phyloP scores from a whole-genome alignment of 192 early-diverging fungal species.

The Martensiomyces pterosporus region DNA sequence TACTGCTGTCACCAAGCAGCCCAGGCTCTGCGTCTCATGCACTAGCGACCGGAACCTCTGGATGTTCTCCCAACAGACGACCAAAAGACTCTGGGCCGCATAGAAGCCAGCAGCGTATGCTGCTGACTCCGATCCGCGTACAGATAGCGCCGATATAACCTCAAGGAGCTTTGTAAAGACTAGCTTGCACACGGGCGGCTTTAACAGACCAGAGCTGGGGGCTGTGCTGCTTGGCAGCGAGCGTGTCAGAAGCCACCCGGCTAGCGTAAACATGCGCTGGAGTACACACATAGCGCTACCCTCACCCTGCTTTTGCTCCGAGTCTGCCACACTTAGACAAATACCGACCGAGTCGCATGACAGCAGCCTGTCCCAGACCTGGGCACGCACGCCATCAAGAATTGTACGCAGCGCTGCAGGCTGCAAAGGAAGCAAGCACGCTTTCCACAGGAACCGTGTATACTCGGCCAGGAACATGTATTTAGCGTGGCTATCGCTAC shows the following conservation, averaged over 20 bases:
- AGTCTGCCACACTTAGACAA: too few relatives aligned
- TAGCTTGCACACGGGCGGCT: conserved; percentile 22
- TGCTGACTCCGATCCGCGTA: too few relatives aligned
- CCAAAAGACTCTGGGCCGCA: conserved; percentile 15
- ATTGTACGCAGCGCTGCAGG: not conserved
- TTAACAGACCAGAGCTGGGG: conserved; percentile 2
- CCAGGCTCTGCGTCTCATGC: conserved; percentile 31
- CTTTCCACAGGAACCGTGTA: conserved; percentile 21
- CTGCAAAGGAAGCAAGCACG: conserved; percentile 21
- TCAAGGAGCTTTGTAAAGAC: conserved; percentile 11
- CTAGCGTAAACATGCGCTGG: conserved; percentile 1
- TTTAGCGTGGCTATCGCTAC: not conserved
- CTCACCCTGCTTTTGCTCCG: too few relatives aligned
- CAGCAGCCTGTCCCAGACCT: conserved; percentile 26
- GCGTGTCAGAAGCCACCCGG: conserved; percentile 26
- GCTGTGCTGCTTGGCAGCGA: conserved; percentile 2
- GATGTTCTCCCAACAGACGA: conserved; percentile 19
- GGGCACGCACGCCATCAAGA: conserved; percentile 8
- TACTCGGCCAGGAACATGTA: conserved; percentile 21
- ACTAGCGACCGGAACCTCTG: conserved; percentile 17
- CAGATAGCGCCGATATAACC: too few relatives aligned
- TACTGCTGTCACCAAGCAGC: conserved; percentile 8
- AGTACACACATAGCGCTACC: too few relatives aligned
- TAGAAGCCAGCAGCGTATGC: conserved; percentile 1
- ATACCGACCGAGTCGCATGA: conserved; percentile 1